phyloP scores from a whole-genome alignment of 1,139 yeast genomes.

The Hansenula lynferdii region DNA sequence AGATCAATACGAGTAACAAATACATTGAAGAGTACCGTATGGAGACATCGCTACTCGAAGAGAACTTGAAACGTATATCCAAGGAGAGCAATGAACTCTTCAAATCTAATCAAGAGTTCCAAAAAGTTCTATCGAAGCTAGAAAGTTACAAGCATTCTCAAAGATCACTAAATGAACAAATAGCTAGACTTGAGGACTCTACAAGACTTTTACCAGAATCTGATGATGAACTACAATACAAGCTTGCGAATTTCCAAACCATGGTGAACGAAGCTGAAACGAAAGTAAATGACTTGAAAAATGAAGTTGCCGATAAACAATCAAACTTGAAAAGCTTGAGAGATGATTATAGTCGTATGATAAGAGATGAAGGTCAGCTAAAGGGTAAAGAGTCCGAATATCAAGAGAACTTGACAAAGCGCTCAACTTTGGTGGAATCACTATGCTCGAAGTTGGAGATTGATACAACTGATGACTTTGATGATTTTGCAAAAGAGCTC shows the following conservation, averaged over 20 bases:
- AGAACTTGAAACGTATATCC: constrained; percentile 48
- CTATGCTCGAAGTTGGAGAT: not conserved
- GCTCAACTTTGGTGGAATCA: constrained; percentile 18
- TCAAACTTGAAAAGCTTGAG: constrained; percentile 26
- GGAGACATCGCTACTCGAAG: constrained; percentile 47
- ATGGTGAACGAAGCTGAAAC: constrained; percentile 35
- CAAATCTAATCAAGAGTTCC: constrained; percentile 78
- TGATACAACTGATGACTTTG: constrained; percentile 8
- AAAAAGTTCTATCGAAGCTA: constrained; percentile 58
- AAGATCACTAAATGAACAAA: constrained; percentile 41
- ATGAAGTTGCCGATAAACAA: constrained; percentile 15
- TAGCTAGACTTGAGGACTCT: constrained; percentile 40
- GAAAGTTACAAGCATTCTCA: constrained; percentile 52
- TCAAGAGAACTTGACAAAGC: constrained; percentile 23
- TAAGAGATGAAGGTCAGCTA: constrained; percentile 55
- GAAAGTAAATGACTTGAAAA: constrained; percentile 25
- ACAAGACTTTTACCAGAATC: constrained; percentile 44
- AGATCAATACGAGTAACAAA: constrained; percentile 38
- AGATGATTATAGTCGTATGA: constrained; percentile 34
- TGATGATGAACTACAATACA: constrained; percentile 43
- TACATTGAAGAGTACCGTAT: constrained; percentile 41
- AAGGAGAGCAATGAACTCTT: constrained; percentile 60
- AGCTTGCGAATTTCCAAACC: constrained; percentile 50
- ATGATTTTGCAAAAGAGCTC: constrained; percentile 21
- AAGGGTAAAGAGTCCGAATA: constrained; percentile 41